phyloP scores from a whole-genome alignment of 139 green algal species.

The Desmodesmus armatus region DNA sequence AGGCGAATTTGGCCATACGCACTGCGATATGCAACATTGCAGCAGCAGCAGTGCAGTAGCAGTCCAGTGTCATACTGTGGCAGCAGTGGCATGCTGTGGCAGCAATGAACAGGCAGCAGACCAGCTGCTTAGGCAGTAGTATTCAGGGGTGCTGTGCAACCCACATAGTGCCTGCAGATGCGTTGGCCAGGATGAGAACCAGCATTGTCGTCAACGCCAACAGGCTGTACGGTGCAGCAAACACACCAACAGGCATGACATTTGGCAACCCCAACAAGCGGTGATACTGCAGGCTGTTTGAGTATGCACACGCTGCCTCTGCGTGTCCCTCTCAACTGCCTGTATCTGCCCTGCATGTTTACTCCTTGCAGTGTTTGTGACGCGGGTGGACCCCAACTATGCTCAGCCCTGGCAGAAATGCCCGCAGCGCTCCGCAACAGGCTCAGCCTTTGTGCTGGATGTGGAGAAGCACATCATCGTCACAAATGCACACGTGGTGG shows the following conservation, averaged over 20 bases:
- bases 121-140: too few species aligned
- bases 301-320: too few species aligned
- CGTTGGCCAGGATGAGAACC: background rate
- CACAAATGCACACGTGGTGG: conserved; percentile 86
- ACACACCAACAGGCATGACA: background rate
- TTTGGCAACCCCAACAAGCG: background rate
- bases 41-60: too few species aligned
- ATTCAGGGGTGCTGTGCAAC: too few species aligned
- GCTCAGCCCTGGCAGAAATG: conserved; percentile 84
- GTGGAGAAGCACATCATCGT: conserved; percentile 58
- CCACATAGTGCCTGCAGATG: too few species aligned
- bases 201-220: background rate
- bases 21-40: too few species aligned
- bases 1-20: too few species aligned
- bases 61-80: too few species aligned
- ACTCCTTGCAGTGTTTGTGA: conserved; percentile 72
- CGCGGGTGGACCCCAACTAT: conserved; percentile 76
- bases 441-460: conserved; percentile 83
- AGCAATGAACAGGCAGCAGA: too few species aligned
- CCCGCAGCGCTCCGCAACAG: conserved; percentile 66
- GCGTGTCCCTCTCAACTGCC: background rate
- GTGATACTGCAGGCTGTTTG: background rate
- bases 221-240: background rate
- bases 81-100: too few species aligned
- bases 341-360: background rate